Base-by-base conservation (phyloP, 129 eudicot species). In the Ambrosia trifida region DNA sequence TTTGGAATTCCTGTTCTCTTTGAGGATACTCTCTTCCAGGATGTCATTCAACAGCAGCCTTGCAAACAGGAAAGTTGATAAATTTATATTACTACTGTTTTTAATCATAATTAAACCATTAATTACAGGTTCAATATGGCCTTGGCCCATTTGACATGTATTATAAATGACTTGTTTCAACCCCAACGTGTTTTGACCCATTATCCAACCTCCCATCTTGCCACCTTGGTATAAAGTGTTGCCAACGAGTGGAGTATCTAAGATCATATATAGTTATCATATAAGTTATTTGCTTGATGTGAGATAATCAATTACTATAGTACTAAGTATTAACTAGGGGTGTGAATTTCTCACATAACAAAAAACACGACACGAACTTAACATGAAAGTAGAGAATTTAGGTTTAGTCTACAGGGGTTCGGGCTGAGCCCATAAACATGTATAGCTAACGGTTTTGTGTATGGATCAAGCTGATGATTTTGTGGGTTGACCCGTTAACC, bases 1-100 rank as follows among this genome's bases (percentile, higher is more conserved):
- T 64, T 38, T 38, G 43, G 28, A 53, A 51, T 31, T 65, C 58
- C 30, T 67, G 68, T 76, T 66, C 61, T 54, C 66, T 75, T 67
- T 56, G 72, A 75, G 77, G 80, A 66, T 75, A 57, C 75, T 36
- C 30, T 30, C 52, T 57, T 72, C 44, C 74, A 60, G 43, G 30
- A 56, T 44, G 18, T 16, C 72, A 41, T 66, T 57, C 63, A 65
- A 43, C 71, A 69, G 51, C 60, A 45, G 54, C 67, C 68, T 78
- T 54, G 64, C 63, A 66, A 35, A 54, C 43, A 64, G 53, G 51
- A 45, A 58, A 69, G 77, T 46, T 66, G 3, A 14, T 13, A 13
- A 19, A 47, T 44, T 2, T 45, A 45, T 0, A 66, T 24, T 28
- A 10, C 2, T 68, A 31, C 4, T 50, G 11, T 33, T 30, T 30